A percentile compares a stretch with the other conserved stretches of the same genome.
phyloP scores from a whole-genome alignment of 345 rosid species.

The Crucihimalaya himalaica region DNA sequence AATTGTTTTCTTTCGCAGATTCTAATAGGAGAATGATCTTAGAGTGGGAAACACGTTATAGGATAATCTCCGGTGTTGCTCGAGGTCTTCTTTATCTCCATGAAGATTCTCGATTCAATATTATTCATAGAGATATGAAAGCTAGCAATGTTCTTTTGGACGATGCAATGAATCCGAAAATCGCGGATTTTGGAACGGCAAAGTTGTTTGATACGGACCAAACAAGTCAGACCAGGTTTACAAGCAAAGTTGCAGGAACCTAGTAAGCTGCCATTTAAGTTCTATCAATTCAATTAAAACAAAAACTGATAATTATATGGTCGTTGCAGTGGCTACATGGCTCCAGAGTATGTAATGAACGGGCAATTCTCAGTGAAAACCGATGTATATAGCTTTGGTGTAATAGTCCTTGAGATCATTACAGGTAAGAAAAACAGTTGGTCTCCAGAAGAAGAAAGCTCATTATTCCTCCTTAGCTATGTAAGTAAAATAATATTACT shows the following conservation, averaged over 20 bases:
- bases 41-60: conserved; percentile 33
- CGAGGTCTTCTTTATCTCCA: conserved; percentile 40
- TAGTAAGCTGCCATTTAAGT: conserved; percentile 29
- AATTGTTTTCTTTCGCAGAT: conserved; percentile 2
- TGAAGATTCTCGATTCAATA: conserved; percentile 53
- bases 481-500: conserved; percentile 7
- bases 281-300: not conserved
- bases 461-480: conserved; percentile 20
- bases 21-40: conserved; percentile 2
- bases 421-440: conserved; percentile 24
- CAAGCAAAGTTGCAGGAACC: conserved; percentile 48
- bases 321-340: conserved; percentile 25
- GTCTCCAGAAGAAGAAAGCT: conserved; percentile 28
- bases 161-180: conserved; percentile 47
- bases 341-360: conserved; percentile 13
- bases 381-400: conserved; percentile 24
- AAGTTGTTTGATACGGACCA: conserved; percentile 41
- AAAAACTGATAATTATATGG: not conserved
- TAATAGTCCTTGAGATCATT: conserved; percentile 30
- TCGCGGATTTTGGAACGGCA: conserved; percentile 61
- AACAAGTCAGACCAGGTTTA: conserved; percentile 25
- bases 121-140: conserved; percentile 57
- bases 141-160: conserved; percentile 54
- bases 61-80: conserved; percentile 34
- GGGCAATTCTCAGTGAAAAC: conserved; percentile 22